phyloP scores from a whole-genome alignment of 2,329 filamentous ascomycete genomes.

The Periconia sp. region DNA sequence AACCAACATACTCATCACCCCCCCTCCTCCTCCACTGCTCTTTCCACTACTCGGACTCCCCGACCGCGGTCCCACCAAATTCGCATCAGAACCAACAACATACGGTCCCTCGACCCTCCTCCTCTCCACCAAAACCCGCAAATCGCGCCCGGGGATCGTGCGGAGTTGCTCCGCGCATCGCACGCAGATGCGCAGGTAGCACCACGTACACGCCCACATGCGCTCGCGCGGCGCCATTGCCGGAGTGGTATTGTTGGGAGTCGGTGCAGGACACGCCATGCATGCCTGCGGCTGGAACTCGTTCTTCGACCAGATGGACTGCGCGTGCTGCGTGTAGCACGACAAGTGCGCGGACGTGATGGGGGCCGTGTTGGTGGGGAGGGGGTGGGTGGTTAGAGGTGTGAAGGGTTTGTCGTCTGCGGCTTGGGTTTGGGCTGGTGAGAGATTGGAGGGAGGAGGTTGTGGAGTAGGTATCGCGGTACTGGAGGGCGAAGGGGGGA shows the following conservation, averaged over 20 bases:
- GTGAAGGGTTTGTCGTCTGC: conserved; percentile 15
- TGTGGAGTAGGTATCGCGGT: background rate
- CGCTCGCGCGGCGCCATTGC: conserved; percentile 10
- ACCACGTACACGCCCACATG: conserved; percentile 41
- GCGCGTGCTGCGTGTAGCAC: conserved; percentile 37
- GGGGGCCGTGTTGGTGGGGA: conserved; percentile 23
- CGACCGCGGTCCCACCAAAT: no score
- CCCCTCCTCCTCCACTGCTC: background rate
- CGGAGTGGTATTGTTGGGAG: background rate
- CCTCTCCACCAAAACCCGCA: conserved; percentile 21
- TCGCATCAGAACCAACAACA: no score
- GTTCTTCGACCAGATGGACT: conserved; percentile 33
- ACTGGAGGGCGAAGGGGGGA: background rate
- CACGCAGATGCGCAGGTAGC: conserved; percentile 37
- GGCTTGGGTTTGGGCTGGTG: background rate
- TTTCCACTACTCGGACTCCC: background rate
- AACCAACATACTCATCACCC: background rate
- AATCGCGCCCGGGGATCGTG: conserved; percentile 17
- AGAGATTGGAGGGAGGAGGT: conserved; percentile 2
- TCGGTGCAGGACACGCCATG: conserved; percentile 33
- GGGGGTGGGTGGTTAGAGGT: conserved; percentile 22
- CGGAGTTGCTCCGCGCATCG: conserved; percentile 29
- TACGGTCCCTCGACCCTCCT: conserved; percentile 1
- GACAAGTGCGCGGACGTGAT: conserved; percentile 31
- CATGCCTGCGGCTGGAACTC: conserved; percentile 37